Evolutionary conservation across 2,329 filamentous ascomycete genomes (phyloP), one percentile per base, ranked within the genome.

Genomic region (Biscogniauxia marginata): DNA sequence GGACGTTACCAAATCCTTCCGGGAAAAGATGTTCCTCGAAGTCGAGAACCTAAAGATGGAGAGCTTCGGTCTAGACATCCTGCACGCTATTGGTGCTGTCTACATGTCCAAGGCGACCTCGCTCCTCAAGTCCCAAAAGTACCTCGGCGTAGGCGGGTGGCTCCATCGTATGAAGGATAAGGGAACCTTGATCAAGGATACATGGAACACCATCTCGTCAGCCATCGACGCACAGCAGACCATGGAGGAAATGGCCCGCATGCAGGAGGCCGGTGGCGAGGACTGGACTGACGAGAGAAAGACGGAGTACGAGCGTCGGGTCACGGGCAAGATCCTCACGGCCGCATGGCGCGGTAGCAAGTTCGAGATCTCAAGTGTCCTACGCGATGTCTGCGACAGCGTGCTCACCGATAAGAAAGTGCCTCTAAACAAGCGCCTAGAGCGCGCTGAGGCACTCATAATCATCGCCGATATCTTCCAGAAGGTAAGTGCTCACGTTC

Each of bases 41-140:
- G 91, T 96, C 22, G 95, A 99, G 78, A 96, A 98, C 71, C 80
- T 99, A 66, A 99, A 98, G 82, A 99, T 99, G 91, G 95, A 99
- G 77, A 96, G 90, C 0, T 99, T 99, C 67, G 95, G 95, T 51
- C 82, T 99, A 45, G 95, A 99, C 62, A 98, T 98, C 65, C 80
- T 97, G 49, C 93, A 98, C 73, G 93, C 95, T 47, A 96, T 99
- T 67, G 95, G 95, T 16, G 83, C 89, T 65, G 96, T 91, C 3
- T 99, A 99, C 74, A 76, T 95, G 23, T 86, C 87, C 72, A 98
- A 98, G 76, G 91, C 89, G 3, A 90, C 89, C 1, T 88, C 87
- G 1, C 88, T 97, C 70, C 82, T 99, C 63, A 96, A 96, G 73
- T 93, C 89, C 50, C 95, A 99, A 72, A 98, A 98, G 75, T 96